phyloP scores from a whole-genome alignment of 306 rosid species.

The Phaseolus lunatus region DNA sequence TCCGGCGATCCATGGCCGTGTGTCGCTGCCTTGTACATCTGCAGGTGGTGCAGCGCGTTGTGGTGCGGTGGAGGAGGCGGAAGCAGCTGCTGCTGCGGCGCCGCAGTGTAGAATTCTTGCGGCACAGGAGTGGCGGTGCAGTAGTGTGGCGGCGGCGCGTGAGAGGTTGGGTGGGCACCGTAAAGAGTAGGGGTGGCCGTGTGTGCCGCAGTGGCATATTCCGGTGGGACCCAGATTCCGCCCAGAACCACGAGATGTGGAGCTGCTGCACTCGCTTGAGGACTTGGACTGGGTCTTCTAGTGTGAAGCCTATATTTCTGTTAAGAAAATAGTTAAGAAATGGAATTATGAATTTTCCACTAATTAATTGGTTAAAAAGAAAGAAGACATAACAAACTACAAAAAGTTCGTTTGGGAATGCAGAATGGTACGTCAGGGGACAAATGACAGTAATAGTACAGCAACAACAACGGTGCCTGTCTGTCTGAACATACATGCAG shows the following conservation, averaged over 20 bases:
- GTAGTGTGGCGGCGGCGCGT: slow-evolving; percentile 71
- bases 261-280: slow-evolving; percentile 76
- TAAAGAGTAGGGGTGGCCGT: slow-evolving; percentile 68
- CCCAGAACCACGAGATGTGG: slow-evolving; percentile 89
- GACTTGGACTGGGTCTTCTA: slow-evolving; percentile 89
- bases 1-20: slow-evolving; percentile 71
- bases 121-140: slow-evolving; percentile 65
- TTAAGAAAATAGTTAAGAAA: neutral
- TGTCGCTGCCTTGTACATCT: slow-evolving; percentile 66
- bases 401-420: slow-evolving; percentile 32
- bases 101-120: slow-evolving; percentile 75
- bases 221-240: slow-evolving; percentile 97
- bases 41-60: slow-evolving; percentile 71
- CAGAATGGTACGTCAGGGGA: slow-evolving; percentile 43
- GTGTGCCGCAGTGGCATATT: slow-evolving; percentile 77
- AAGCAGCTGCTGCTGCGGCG: slow-evolving; percentile 50
- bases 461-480: slow-evolving; percentile 24
- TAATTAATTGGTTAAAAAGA: neutral
- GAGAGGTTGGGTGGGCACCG: slow-evolving; percentile 74
- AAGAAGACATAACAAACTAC: neutral
- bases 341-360: neutral
- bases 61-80: slow-evolving; percentile 58
- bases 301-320: slow-evolving; percentile 99
- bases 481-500: slow-evolving; percentile 11
- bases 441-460: slow-evolving; percentile 14